Base-by-base conservation (phyloP, 2,329 filamentous ascomycete genomes). In the Ophiostoma australiae region DNA sequence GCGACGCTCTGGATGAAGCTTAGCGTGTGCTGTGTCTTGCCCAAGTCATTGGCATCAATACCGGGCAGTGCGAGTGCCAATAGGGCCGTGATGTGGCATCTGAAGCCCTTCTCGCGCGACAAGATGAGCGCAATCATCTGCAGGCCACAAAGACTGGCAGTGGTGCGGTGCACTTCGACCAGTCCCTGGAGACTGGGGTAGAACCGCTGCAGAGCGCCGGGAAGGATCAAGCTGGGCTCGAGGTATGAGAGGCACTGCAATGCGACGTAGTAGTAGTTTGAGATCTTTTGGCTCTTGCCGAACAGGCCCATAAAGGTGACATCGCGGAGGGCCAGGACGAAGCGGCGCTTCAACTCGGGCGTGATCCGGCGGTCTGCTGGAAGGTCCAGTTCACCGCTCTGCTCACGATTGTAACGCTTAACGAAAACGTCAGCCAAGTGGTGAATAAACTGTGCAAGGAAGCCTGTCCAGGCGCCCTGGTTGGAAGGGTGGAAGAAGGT, bases 401-500 rank as follows among this genome's bases (percentile, higher is more conserved):
- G 90, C 80, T 99, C 95, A 69, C 94, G 89, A 78, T 99, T 98
- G 94, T 94, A 99, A 69, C 95, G 90, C 81, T 97, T 95, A 63
- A 99, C 92, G 79, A 99, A 99, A 76, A 97, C 94, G 78, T 99
- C 95, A 2, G 94, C 90, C 6, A 99, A 84, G 79, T 97, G 97
- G 78, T 94, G 94, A 5, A 95, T 92, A 70, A 99, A 84, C 79
- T 98, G 94, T 3, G 93, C 91, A 63, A 99, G 83, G 74, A 94
- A 91, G 76, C 89, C 93, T 1, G 94, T 97, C 95, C 95, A 99
- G 17, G 84, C 84, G 17, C 95, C 95, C 69, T 94, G 92, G 79
- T 99, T 99, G 2, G 95, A 99, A 1, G 95, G 95, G 77, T 99
- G 95, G 84, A 97, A 99, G 80, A 99, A 99, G 0, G 95, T 99